Evolutionary conservation across 164 flowering plant species (phyloP), one percentile per base, ranked within the genome.

Genomic region (Magnolia kwangsiensis): DNA sequence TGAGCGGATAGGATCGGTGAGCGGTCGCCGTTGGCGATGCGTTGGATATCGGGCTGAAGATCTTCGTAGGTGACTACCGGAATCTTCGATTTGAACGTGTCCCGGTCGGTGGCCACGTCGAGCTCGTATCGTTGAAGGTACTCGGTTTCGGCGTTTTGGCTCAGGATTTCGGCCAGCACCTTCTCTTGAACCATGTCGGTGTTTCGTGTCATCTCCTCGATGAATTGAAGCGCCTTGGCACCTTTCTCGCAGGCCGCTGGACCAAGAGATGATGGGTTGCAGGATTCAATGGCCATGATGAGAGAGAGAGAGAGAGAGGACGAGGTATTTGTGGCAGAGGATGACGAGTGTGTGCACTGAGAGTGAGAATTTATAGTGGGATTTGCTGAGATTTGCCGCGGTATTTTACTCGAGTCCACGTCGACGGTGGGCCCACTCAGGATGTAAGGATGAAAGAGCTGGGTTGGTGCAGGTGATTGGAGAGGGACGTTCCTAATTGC

Each of bases 21-120:
- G 5, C 82, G 81, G 71, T 91, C 96, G 0, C 96, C 96, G 69
- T 90, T 86, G 61, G 90, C 92, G 7, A 91, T 86, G 11, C 96
- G 88, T 71, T 85, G 87, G 77, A 91, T 91, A 31, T 90, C 87
- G 0, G 90, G 92, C 73, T 81, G 86, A 45, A 90, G 86, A 82
- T 91, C 91, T 76, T 90, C 93, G 65, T 91, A 91, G 9, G 85
- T 83, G 51, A 91, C 82, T 0, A 89, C 82, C 0, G 95, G 93
- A n/a, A 90, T 64, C 51, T 82, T 88, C 8, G 88, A 77, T 82
- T 88, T 91, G 82, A 87, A 91, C 0, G 85, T 83, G 0, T 80
- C 81, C 0, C 88, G 87, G 71, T 90, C 93, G 2, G 87, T 86
- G 0, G 86, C 83, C 2, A 88, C 90, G 18, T 65, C 67, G 50